Percentiles rank a stretch among this genome's conserved stretches.
These are phyloP conservation scores for Entelexis paramagnoliae DNA, from an alignment of 1,139 yeast genomes.

Conservation along the genomic window DNA sequence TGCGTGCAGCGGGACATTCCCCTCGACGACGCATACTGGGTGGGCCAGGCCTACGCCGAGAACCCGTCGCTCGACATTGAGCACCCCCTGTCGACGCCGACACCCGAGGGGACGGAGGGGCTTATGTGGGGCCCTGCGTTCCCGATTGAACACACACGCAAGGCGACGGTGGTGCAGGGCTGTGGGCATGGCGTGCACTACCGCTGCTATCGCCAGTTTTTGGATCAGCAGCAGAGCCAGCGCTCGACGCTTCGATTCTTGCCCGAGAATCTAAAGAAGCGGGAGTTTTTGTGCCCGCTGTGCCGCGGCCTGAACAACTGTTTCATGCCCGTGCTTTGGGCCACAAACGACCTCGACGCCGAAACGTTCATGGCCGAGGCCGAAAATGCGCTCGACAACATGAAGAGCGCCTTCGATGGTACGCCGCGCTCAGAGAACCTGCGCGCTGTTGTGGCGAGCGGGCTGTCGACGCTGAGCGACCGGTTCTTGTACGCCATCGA, in stretches of 20 bases:
- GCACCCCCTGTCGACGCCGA: conserved; percentile 9
- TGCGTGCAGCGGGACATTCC: conserved; percentile 18
- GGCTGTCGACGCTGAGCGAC: conserved; percentile 12
- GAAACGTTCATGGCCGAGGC: conserved; percentile 16
- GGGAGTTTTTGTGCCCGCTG: conserved; percentile 78
- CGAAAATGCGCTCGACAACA: not conserved
- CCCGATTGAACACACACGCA: conserved; percentile 9
- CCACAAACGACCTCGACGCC: conserved; percentile 26
- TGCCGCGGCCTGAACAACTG: conserved; percentile 81
- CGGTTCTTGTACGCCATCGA: conserved; percentile 12
- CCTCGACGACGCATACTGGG: conserved; percentile 18
- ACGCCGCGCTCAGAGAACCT: not conserved
- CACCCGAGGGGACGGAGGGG: not conserved
- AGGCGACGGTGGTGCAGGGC: conserved; percentile 46
- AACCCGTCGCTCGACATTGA: conserved; percentile 18
- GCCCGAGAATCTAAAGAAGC: conserved; percentile 61
- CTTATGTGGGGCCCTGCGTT: conserved; percentile 20
- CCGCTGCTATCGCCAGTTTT: conserved; percentile 59
- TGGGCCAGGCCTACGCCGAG: conserved; percentile 17
- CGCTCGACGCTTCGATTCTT: conserved; percentile 56
- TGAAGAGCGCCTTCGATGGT: conserved; percentile 6
- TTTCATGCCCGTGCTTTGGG: conserved; percentile 62
- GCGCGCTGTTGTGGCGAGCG: not conserved
- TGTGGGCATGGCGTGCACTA: conserved; percentile 95
- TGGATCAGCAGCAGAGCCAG: conserved; percentile 52